Evolutionary conservation across 2,329 filamentous ascomycete species (phyloP).

Genomic region (Aspergillus melleus): DNA sequence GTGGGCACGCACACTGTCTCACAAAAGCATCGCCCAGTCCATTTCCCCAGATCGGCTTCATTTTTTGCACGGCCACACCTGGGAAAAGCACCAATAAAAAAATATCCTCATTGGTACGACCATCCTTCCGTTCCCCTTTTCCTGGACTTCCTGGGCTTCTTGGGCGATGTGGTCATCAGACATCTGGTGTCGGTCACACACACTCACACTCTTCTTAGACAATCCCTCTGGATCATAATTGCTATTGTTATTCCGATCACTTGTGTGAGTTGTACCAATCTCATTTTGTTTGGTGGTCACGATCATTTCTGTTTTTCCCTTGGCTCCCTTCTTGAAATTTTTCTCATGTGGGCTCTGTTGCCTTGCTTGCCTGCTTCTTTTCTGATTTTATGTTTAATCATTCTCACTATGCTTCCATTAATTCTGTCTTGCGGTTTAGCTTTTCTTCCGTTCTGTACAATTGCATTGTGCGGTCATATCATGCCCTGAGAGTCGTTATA

Average conservation of each 20-base stretch:
- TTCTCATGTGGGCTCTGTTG: background rate
- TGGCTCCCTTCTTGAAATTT: background rate
- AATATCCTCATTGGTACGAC: slow-evolving; percentile 9
- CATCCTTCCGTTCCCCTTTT: slow-evolving; percentile 6
- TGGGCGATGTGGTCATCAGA: slow-evolving; percentile 14
- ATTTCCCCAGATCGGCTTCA: slow-evolving; percentile 30
- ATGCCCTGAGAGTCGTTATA: slow-evolving; percentile 4
- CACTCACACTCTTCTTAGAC: slow-evolving; percentile 2
- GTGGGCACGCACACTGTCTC: slow-evolving; percentile 22
- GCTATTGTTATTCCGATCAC: background rate
- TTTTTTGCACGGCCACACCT: slow-evolving; percentile 17
- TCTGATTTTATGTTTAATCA: background rate
- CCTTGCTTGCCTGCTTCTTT: background rate
- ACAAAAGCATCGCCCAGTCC: slow-evolving; percentile 27
- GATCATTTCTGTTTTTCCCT: background rate
- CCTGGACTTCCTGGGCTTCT: slow-evolving; percentile 5
- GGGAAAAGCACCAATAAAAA: slow-evolving; percentile 17
- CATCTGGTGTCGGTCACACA: slow-evolving; percentile 4
- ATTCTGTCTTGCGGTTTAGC: background rate
- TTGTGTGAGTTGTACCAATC: slow-evolving; percentile 10
- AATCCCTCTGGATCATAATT: background rate
- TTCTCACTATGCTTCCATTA: background rate
- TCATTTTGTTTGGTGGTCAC: slow-evolving; percentile 6
- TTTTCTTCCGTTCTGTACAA: slow-evolving; percentile 8
- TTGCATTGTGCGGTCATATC: slow-evolving; percentile 11